phyloP scores from a whole-genome alignment of 148 eudicot species.

The Gaultheria prostrata region DNA sequence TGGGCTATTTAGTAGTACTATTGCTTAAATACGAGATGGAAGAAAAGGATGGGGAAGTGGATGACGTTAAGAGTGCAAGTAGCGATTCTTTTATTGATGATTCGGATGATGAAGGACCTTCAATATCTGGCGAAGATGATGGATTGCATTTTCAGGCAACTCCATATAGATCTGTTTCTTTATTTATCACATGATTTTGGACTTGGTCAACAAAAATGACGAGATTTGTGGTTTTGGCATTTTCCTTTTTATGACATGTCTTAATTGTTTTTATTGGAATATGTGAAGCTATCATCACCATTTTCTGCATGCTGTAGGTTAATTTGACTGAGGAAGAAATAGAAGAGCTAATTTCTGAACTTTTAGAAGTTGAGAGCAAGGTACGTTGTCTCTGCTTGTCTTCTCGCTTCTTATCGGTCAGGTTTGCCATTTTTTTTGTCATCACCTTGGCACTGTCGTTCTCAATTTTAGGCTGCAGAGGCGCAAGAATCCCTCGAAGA shows the following conservation, averaged over 20 bases:
- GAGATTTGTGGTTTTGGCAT: background rate
- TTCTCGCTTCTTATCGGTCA: background rate
- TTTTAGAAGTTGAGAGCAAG: constrained; percentile 86
- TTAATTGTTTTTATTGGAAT: background rate
- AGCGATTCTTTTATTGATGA: constrained; percentile 43
- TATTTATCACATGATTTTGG: background rate
- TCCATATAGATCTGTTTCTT: constrained; percentile 8
- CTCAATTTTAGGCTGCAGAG: constrained; percentile 82
- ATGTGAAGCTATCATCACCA: background rate
- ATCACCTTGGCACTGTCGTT: constrained; percentile 15
- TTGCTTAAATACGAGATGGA: constrained; percentile 22
- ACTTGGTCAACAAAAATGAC: background rate
- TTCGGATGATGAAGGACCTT: constrained; percentile 36
- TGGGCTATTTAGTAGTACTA: background rate
- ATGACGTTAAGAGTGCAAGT: constrained; percentile 34
- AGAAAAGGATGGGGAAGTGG: constrained; percentile 29
- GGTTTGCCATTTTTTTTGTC: background rate
- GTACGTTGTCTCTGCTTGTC: constrained; percentile 31
- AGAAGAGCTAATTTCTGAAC: constrained; percentile 74
- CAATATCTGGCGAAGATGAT: constrained; percentile 34
- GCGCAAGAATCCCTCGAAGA: constrained; percentile 97
- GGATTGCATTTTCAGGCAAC: constrained; percentile 53
- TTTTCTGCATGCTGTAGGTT: constrained; percentile 38
- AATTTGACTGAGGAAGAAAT: constrained; percentile 81
- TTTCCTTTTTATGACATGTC: background rate